Conservation (phyloP, 108 stramenopile genomes). For the Nitzschia sp. region DNA sequence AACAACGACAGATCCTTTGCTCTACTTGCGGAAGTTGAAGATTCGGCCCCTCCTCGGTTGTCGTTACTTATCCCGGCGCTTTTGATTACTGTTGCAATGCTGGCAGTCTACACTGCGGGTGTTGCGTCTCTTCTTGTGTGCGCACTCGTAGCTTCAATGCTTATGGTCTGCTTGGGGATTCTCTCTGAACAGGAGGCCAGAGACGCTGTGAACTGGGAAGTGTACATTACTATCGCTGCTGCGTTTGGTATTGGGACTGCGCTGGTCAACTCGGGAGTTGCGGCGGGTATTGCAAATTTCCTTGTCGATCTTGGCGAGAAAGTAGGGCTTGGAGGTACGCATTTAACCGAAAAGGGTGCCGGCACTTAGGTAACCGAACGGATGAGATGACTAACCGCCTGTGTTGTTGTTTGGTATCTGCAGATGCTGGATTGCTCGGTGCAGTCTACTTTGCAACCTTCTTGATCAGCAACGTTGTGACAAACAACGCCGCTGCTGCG, state of each 20-base stretch:
- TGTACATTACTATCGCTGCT: slow-evolving; percentile 76
- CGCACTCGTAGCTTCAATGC: slow-evolving; percentile 54
- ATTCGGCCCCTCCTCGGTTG: slow-evolving; percentile 82
- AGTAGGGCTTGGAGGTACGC: slow-evolving; percentile 58
- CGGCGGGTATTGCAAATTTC: slow-evolving; percentile 60
- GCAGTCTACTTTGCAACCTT: slow-evolving; percentile 87
- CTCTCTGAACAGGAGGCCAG: slow-evolving; percentile 83
- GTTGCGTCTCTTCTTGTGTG: slow-evolving; percentile 64
- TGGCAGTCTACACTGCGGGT: slow-evolving; percentile 49
- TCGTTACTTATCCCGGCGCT: slow-evolving; percentile 66
- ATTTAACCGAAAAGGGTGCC: too few relatives aligned
- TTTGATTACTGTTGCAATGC: slow-evolving; percentile 57
- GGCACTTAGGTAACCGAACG: not conserved
- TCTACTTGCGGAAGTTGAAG: slow-evolving; percentile 79
- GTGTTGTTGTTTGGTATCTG: too few relatives aligned
- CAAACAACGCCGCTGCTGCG: slow-evolving; percentile 90
- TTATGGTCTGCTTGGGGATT: slow-evolving; percentile 73
- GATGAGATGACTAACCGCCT: too few relatives aligned
- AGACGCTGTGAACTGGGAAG: slow-evolving; percentile 82
- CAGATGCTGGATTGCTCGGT: slow-evolving; percentile 70
- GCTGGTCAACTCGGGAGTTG: slow-evolving; percentile 79
- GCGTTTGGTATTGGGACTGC: slow-evolving; percentile 87
- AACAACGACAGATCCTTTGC: slow-evolving; percentile 77
- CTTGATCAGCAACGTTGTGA: slow-evolving; percentile 79
- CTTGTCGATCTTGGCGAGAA: slow-evolving; percentile 56